Evolutionary conservation across 192 early-diverging fungal species (phyloP), one percentile per base, ranked within the genome.

Genomic region (Phlyctochytrium planicorne): DNA sequence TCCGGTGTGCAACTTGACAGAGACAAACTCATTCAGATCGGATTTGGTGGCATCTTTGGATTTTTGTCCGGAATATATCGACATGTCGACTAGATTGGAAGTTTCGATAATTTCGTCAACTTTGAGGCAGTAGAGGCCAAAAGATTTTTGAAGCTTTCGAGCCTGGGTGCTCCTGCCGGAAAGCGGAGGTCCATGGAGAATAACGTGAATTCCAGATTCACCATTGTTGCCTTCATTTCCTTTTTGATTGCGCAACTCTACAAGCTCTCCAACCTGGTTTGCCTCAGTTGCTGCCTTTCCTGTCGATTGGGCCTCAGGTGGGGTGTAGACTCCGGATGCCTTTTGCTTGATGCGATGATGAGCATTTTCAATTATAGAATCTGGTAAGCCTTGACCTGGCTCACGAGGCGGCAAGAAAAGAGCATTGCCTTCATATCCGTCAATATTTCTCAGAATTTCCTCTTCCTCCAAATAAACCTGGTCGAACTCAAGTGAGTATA

Each of bases 401-500:
- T 79, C 81, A 34, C 81, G 62, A 2, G 85, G 81, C 29, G 78
- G 73, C 34, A 81, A 53, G 64, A 71, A 84, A 2, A 80, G 34
- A 0, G 68, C 33, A 35, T 74, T 78, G 50, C 74, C 79, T 17
- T 74, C 79, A 50, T 67, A 80, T 0, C 63, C 65, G 32, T 74
- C 78, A 57, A 82, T 56, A 23, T 75, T 25, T 20, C 69, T 37
- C 36, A 87, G 65, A 20, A 82, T 35, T 29, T 79, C 79, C 62
- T 85, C 84, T 52, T 87, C 85, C 37, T 86, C 79, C 50, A 71
- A 56, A 61, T 79, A 86, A 31, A 78, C 68, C 35, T 79, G 61
- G 66, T 87, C 85, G 71, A 80, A 84, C n/a, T 87, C 82, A 20
- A 79, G 29, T 1, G 82, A 78, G 50, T 69, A 84, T 10, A 87